Conservation (phyloP, 2,329 filamentous ascomycete genomes). For the Phyllosticta capitalensis region DNA sequence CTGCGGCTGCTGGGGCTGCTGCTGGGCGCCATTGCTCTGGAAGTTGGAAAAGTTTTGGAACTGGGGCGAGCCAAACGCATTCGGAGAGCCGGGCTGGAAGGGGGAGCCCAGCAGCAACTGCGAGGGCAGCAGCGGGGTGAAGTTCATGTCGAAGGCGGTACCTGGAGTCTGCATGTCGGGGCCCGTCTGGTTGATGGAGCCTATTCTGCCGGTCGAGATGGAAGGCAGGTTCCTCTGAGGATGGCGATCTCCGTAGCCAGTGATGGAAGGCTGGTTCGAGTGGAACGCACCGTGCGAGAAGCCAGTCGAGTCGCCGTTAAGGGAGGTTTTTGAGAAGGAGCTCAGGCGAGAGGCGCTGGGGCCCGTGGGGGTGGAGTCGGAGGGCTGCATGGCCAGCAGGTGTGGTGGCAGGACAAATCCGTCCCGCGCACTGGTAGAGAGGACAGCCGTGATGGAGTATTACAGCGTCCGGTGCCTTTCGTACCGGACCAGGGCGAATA, state of each 20-base stretch:
- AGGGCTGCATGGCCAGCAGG: slow-evolving; percentile 85
- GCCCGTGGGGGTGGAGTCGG: slow-evolving; percentile 55
- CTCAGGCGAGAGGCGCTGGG: slow-evolving; percentile 46
- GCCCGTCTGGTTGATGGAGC: slow-evolving; percentile 44
- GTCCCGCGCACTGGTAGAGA: slow-evolving; percentile 72
- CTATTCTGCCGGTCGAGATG: slow-evolving; percentile 75
- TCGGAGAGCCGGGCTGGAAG: slow-evolving; percentile 90
- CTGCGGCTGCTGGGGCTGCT: slow-evolving; percentile 51
- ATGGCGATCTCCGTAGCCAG: slow-evolving; percentile 79
- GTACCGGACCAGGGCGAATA: slow-evolving; percentile 29
- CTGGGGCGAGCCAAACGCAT: slow-evolving; percentile 80
- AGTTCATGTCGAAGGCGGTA: slow-evolving; percentile 94
- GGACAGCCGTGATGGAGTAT: slow-evolving; percentile 68
- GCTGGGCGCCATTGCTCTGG: slow-evolving; percentile 45
- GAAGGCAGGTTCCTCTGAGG: slow-evolving; percentile 81
- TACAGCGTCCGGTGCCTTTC: slow-evolving; percentile 45
- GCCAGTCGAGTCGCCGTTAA: slow-evolving; percentile 62
- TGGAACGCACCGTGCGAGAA: slow-evolving; percentile 90
- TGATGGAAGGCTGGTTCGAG: slow-evolving; percentile 62
- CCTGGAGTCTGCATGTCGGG: slow-evolving; percentile 78
- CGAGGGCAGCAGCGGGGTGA: slow-evolving; percentile 88
- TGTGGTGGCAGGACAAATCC: slow-evolving; percentile 73
- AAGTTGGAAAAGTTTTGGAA: slow-evolving; percentile 79
- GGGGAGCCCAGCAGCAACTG: slow-evolving; percentile 91
- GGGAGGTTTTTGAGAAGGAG: slow-evolving; percentile 68